These are phyloP conservation scores for Lactifluus volemus DNA, from an alignment of 768 basidiomycete species.

Conservation along the genomic window DNA sequence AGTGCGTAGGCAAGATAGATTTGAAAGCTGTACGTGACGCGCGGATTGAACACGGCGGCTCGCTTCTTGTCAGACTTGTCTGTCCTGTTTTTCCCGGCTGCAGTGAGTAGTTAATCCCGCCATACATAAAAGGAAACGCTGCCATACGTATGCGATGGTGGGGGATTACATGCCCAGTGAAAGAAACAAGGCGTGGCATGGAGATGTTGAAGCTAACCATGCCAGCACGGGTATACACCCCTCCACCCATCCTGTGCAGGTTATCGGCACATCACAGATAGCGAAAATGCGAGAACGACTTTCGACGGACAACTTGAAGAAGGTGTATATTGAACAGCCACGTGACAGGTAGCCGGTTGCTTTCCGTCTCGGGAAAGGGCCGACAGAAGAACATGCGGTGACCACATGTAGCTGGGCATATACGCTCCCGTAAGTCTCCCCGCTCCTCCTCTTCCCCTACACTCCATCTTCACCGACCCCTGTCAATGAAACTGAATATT, in stretches of 20 bases:
- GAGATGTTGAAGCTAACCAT: conserved; percentile 93
- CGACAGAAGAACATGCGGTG: no score
- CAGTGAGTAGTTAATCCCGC: not conserved
- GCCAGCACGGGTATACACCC: conserved; percentile 88
- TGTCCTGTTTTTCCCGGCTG: no score
- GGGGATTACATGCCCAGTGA: conserved; percentile 72
- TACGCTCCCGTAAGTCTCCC: not conserved
- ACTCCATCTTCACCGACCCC: no score
- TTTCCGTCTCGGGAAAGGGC: no score
- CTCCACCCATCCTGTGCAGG: conserved; percentile 45
- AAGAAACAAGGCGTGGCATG: conserved; percentile 83
- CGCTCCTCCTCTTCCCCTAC: no score
- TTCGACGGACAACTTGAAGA: no score
- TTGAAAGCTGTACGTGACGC: conserved; percentile 50
- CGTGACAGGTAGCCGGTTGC: no score
- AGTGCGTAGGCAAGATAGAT: conserved; percentile 82
- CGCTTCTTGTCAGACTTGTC: conserved; percentile 71
- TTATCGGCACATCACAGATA: not conserved
- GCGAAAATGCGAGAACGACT: no score
- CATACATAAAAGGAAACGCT: not conserved
- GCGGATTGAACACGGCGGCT: conserved; percentile 43
- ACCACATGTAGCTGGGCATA: no score
- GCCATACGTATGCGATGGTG: conserved; percentile 35
- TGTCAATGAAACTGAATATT: no score
- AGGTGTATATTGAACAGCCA: no score